Base-by-base conservation (phyloP, 2,329 filamentous ascomycete genomes). In the Talaromyces islandicus region DNA sequence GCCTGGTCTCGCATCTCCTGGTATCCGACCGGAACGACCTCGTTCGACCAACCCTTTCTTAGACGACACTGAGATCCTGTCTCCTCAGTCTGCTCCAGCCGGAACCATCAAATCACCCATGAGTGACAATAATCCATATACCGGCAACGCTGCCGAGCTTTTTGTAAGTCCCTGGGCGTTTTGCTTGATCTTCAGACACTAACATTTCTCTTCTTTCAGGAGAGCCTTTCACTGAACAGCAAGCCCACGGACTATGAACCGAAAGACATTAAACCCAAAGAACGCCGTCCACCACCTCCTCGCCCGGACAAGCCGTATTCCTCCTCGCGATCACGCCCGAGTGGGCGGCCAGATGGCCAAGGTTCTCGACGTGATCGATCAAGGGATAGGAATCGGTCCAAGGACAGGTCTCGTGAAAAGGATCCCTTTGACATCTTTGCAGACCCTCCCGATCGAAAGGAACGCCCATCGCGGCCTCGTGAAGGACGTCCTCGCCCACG, bases 1-100 rank as follows among this genome's bases (percentile, higher is more conserved):
- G 57, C 68, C 68, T 56, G 43, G 43, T 29, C 66, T 67, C 53
- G 71, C 60, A 21, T 64, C 64, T 17, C 41, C 60, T 35, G 32
- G 10, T 19, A 25, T 32, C 58, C 71, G 66, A 48, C 72, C 76
- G 59, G 72, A 78, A 63, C 79, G 81, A 64, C 82, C 81, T 52
- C 74, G 78, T 59, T 85, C 84, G 57, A 84, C 81, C 52, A 88
- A 88, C 66, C 85, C 85, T 27, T 88, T 88, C 68, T 74, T 88
- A 57, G 83, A 83, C 68, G 77, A 78, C 27, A 68, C 68, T 7
- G 77, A 79, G 43, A 64, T 70, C 5, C 57, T 72, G 41, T 73
- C 75, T 17, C 70, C 71, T 25, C 73, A 73, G 63, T 75, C 72
- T 7, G 69, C 70, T 27, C 71, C 72, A 24, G 64, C 67, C 21